Conservation (phyloP, 1,284 basidiomycete species). For the Mycena sp. region DNA sequence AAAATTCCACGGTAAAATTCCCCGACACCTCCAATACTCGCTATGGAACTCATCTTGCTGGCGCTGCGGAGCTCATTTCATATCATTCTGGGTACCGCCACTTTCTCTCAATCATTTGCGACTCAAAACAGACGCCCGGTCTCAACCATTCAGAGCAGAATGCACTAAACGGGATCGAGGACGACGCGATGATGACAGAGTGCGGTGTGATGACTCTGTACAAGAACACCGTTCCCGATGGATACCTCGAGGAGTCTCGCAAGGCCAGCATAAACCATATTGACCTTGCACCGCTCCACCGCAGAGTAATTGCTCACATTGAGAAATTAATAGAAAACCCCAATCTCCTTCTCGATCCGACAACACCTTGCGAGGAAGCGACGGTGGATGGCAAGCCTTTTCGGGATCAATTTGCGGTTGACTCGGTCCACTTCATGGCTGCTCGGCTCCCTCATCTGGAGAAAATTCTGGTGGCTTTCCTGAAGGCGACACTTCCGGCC, state of each 20-base stretch:
- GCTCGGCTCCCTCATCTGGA: background rate
- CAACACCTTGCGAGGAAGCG: background rate
- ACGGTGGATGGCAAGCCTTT: background rate
- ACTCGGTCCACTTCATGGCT: background rate
- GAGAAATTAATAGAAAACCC: constrained; percentile 40
- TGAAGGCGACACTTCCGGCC: background rate
- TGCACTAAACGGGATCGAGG: constrained; percentile 7
- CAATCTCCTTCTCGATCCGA: constrained; percentile 33
- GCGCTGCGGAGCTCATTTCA: constrained; percentile 6
- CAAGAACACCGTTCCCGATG: constrained; percentile 36
- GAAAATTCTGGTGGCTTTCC: background rate
- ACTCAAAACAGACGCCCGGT: constrained; percentile 17
- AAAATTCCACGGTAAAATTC: constrained; percentile 3
- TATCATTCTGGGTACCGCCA: constrained; percentile 7
- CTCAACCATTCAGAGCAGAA: constrained; percentile 20
- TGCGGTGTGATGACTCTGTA: constrained; percentile 14
- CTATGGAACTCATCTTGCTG: constrained; percentile 4
- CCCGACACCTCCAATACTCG: constrained; percentile 16
- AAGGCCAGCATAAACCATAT: constrained; percentile 29
- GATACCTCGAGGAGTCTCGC: constrained; percentile 38
- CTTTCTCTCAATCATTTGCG: constrained; percentile 5
- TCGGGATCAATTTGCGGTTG: constrained; percentile 1
- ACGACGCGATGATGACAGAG: constrained; percentile 10
- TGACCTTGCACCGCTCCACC: constrained; percentile 42
- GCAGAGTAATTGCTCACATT: constrained; percentile 33